Base-by-base conservation (phyloP, 306 rosid genomes). In the Sphenostylis stenocarpa region DNA sequence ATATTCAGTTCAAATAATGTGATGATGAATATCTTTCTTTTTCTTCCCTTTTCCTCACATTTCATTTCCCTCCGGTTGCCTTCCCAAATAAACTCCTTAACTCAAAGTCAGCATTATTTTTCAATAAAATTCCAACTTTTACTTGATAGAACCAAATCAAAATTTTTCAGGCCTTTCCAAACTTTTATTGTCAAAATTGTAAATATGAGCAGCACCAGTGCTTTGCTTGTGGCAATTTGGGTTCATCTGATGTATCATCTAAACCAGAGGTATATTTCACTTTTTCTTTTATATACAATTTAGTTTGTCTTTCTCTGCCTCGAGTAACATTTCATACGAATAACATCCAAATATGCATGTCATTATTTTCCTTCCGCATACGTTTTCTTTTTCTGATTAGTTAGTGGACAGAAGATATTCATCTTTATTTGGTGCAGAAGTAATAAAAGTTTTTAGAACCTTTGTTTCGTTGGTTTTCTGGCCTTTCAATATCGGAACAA, bases 151-250 rank as follows among this genome's bases (percentile, higher is more conserved):
- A 79, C 34, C 12, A 51, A 44, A 70, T 69, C 63, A 77, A 57
- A 41, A 51, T 55, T 63, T 66, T 80, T 67, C 85, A 91, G 96
- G 96, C 77, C 23, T 66, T 84, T 57, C 84, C 83, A 70, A 81
- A 75, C 29, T 91, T 87, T 72, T 67, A 75, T 16, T 91, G 96
- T 82, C 55, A 77, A 20, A 91, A 91, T 80, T 91, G 96, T 77
- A 81, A 82, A 68, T 72, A 78, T 64, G 53, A 76, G 82, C 84
- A 85, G 83, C 96, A 91, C 49, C 96, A 91, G 48, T 91, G 96
- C 84, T 88, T 77, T 84, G 84, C 81, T 49, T 91, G 93, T 78
- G 93, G 91, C 47, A 78, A 67, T 67, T 74, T 91, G 85, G 96
- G 93, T 39, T 87, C 90, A 43, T 90, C 91, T 23, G 90, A 91